Conservation (phyloP, 129 eudicot genomes). For the Scalesia atractyloides region DNA sequence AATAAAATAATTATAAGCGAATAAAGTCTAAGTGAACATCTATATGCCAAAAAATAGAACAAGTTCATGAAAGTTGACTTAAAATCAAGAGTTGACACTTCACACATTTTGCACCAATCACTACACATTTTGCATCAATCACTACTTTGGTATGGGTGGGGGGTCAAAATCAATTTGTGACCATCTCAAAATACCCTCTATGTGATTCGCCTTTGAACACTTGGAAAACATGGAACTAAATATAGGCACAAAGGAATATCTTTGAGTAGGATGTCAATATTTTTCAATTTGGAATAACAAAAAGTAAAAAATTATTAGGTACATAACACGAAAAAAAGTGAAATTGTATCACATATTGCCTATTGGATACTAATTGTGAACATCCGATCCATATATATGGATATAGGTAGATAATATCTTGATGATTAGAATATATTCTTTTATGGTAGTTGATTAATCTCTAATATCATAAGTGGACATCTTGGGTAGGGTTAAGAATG, state of each 20-base stretch:
- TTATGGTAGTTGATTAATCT: slow-evolving; percentile 25
- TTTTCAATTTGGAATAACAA: slow-evolving; percentile 31
- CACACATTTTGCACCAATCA: slow-evolving; percentile 11
- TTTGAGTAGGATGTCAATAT: slow-evolving; percentile 34
- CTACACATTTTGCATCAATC: slow-evolving; percentile 8
- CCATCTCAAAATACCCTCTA: slow-evolving; percentile 22
- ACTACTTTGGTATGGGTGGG: slow-evolving; percentile 10
- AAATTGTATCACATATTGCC: slow-evolving; percentile 19
- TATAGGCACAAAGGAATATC: background rate
- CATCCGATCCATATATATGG: slow-evolving; percentile 17
- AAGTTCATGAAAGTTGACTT: slow-evolving; percentile 32
- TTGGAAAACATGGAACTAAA: background rate
- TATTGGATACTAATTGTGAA: slow-evolving; percentile 16
- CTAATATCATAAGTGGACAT: slow-evolving; percentile 28
- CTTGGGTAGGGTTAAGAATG: slow-evolving; percentile 16
- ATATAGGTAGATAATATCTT: slow-evolving; percentile 13
- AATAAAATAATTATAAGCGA: background rate
- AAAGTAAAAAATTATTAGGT: slow-evolving; percentile 32
- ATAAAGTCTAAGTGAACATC: slow-evolving; percentile 20
- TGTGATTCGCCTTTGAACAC: slow-evolving; percentile 33
- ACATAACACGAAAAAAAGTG: slow-evolving; percentile 28
- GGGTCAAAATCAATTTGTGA: slow-evolving; percentile 17
- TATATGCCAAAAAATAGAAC: slow-evolving; percentile 27
- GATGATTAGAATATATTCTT: slow-evolving; percentile 32
- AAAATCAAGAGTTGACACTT: slow-evolving; percentile 34